Base-by-base conservation (phyloP, 164 flowering plant species). In the Pachysandra terminalis region DNA sequence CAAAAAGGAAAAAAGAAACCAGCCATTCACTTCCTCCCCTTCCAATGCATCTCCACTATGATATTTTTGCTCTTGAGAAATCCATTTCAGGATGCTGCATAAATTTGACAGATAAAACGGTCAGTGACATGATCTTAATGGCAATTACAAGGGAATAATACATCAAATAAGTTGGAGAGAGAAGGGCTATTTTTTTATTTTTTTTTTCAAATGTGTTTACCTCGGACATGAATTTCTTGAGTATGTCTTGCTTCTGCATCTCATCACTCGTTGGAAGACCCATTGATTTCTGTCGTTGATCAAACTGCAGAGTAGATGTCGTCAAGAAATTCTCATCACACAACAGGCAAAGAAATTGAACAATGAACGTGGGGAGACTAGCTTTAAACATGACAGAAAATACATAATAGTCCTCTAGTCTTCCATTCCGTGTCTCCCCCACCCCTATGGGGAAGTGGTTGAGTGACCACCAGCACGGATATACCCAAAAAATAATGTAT, bases 41-140 rank as follows among this genome's bases (percentile, higher is more conserved):
- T n/a, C n/a, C 37, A 32, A 32, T 32, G 37, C 37, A 32, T 32
- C 37, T 32, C 37, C 7, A 19, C 56, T 70, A 74, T 14, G 77
- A 22, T 25, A 91, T 65, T 73, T 89, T 89, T 19, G 88, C 90
- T 64, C 67, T 81, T 0, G 96, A 88, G 74, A 92, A 92, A 71
- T 92, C 94, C 96, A 92, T 90, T 72, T 88, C 94, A 6, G 97
- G 97, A 75, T 92, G 94, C 98, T 92, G 90, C 85, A 82, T 48
- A 22, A 23, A 40, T 3, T 19, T 32, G 8, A 55, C 19, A 24
- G 28, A 15, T 14, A 15, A 23, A n/a, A 56, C 15, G 21, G 17
- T n/a, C 32, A 56, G 37, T 3, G 37, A 7, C 7, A 7, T 3
- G 59, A 22, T 56, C 59, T 25, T 22, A 21, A 4, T 22, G 21